These are phyloP conservation scores for Gomphus bonarii DNA, from an alignment of 1,284 basidiomycete species.

Conservation along the genomic window DNA sequence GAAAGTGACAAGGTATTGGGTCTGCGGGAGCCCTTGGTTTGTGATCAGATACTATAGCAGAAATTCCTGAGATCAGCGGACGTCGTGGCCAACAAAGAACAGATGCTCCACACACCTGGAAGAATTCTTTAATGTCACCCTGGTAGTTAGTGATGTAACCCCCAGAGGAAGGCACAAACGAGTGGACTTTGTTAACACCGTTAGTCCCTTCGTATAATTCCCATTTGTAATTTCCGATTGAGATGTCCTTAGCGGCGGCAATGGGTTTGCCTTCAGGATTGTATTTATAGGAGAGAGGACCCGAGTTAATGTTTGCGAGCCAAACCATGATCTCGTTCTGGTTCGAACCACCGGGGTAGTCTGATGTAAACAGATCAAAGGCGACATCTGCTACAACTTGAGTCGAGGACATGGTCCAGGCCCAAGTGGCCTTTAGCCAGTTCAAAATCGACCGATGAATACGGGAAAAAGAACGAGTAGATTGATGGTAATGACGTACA, in stretches of 20 bases:
- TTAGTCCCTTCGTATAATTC: constrained; percentile 50
- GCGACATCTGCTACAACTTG: constrained; percentile 41
- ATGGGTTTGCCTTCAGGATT: constrained; percentile 34
- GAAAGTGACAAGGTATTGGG: constrained; percentile 41
- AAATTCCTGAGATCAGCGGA: too few relatives aligned
- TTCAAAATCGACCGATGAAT: not conserved
- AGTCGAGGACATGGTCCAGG: constrained; percentile 29
- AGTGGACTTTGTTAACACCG: constrained; percentile 49
- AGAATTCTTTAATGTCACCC: constrained; percentile 44
- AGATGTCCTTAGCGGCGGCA: constrained; percentile 33
- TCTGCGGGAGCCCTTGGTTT: constrained; percentile 32
- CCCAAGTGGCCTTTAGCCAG: constrained; percentile 28
- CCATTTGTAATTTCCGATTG: constrained; percentile 43
- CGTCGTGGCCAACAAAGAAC: too few relatives aligned
- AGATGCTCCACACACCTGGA: constrained; percentile 19
- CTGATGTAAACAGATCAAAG: constrained; percentile 54
- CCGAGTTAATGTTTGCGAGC: constrained; percentile 48
- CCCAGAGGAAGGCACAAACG: constrained; percentile 43
- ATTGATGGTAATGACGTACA: constrained; percentile 25
- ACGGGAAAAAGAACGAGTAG: not conserved
- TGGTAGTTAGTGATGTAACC: constrained; percentile 36
- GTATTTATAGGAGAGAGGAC: constrained; percentile 44
- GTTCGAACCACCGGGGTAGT: constrained; percentile 36
- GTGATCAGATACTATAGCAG: constrained; percentile 38
- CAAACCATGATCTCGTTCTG: constrained; percentile 60